Percentiles rank a stretch among this genome's conserved stretches.
These are phyloP conservation scores for Lathyrus oleraceus DNA, from an alignment of 306 rosid genomes.

Conservation along the genomic window DNA sequence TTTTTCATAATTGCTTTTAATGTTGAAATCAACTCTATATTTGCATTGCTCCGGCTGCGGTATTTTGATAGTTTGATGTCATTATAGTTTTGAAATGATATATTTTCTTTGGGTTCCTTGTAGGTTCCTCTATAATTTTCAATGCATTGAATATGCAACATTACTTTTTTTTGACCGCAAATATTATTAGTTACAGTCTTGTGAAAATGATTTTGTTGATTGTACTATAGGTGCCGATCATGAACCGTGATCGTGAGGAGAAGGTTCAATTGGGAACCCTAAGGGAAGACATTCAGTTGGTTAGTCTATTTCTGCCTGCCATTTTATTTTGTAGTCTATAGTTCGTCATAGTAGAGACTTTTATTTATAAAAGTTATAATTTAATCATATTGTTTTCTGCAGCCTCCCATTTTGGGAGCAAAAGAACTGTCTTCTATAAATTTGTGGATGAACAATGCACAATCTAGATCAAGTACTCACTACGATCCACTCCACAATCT, in stretches of 20 bases:
- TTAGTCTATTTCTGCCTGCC: constrained; percentile 43
- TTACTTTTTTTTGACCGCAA: too few relatives aligned
- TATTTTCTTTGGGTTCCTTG: not conserved
- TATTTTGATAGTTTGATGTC: constrained; percentile 19
- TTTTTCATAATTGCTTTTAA: not conserved
- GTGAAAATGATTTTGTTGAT: constrained; percentile 27
- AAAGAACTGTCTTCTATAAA: constrained; percentile 69
- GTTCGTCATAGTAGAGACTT: constrained; percentile 9
- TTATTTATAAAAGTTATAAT: constrained; percentile 18
- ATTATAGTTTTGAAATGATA: not conserved
- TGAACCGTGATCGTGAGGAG: constrained; percentile 59
- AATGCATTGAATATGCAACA: too few relatives aligned
- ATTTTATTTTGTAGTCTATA: constrained; percentile 27
- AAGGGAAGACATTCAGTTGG: constrained; percentile 65
- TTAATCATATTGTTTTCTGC: constrained; percentile 33
- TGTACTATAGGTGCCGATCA: constrained; percentile 68
- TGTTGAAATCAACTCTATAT: constrained; percentile 9
- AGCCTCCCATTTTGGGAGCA: constrained; percentile 72
- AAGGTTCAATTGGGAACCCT: constrained; percentile 65
- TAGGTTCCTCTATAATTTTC: too few relatives aligned
- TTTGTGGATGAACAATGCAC: constrained; percentile 93
- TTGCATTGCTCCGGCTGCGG: not conserved
- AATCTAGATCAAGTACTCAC: constrained; percentile 90
- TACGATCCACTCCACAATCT: constrained; percentile 96
- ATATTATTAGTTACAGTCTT: not conserved